Evolutionary conservation across 2,329 filamentous ascomycete species (phyloP), one percentile per base, ranked within the genome.

Genomic region (Chalaropsis ovoidea): DNA sequence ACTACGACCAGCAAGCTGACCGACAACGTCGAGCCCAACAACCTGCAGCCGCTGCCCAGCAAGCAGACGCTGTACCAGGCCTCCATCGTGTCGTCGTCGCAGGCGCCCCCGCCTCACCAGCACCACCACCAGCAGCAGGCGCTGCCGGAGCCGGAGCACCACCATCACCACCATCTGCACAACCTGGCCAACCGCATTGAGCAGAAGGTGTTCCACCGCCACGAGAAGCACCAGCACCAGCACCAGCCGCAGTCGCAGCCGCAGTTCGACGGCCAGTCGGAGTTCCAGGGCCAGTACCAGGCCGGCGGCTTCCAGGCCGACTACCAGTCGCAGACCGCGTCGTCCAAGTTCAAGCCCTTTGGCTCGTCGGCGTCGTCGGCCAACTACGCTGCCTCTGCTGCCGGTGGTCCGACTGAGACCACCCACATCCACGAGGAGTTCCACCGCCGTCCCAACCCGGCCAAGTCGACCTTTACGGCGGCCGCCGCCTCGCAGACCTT

Each of bases 21-120:
- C 64, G 65, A 68, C 45, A 68, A 63, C 47, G 61, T 61, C 86
- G 86, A 93, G 86, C 90, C 96, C 86, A 85, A 89, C 81, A 86
- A 93, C 80, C 85, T 90, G 81, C 47, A 66, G 24, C 65, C 65
- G 22, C 61, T 63, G 61, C 66, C 66, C 4, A 63, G 62, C 56
- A 67, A 67, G 62, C 66, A 67, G 27, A 67, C 66, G 4, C 66
- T 67, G 42, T 67, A 65, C 66, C 66, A 67, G 62, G 66, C 66
- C 19, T 62, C 62, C 19, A 43, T 67, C 13, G 49, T 61, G 60
- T 63, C 61, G 45, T 61, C 62, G 27, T 61, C 60, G 45, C 47
- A 49, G 58, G 45, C 41, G 22, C 66, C 62, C 7, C 61, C 62
- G 49, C 65, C 65, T 22, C 61, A 42, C n/a, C n/a, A n/a, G n/a